Base-by-base conservation (phyloP, 768 basidiomycete species). In the Mrakia frigida region DNA sequence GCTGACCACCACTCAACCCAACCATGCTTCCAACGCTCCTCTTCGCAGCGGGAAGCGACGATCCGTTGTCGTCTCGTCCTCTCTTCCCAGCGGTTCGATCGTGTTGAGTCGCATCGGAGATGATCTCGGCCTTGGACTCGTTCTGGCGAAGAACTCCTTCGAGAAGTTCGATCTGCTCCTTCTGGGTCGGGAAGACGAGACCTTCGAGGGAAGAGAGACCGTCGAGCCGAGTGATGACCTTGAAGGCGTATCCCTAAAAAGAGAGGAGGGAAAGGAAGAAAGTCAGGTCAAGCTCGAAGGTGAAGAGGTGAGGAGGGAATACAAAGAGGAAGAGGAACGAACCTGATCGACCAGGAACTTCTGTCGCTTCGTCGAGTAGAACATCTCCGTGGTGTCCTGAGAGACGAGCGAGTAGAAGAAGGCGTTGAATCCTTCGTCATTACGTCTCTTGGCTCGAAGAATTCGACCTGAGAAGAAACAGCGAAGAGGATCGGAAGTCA, bases 361-460 rank as follows among this genome's bases (percentile, higher is more conserved):
- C 82, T 98, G 97, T 23, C 97, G 90, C 85, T 99, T 99, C 4
- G 97, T 96, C 82, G 93, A 95, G 87, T 98, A 99, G 84, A 90
- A 99, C 94, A 98, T 98, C 85, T 98, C 97, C 81, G 97, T 94
- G 6, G 96, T 99, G 84, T 98, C 96, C 84, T 97, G 97, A 35
- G 95, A 98, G 46, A 99, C 97, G 10, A 99, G 89, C 43, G 97
- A 98, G 83, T 99, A 99, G 85, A 99, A 99, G 85, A 98, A 99
- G 33, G 97, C 97, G 79, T 99, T 99, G 86, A 99, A 99, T 0
- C 97, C 97, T 84, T 98, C 97, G 81, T 99, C 97, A 81, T 99
- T 99, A 79, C 97, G 88, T 77, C 97, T 88, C 84, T 99, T 99
- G 13, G 97, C 97, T 65, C 97, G 91, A 63, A 99, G 85, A 81